phyloP scores from a whole-genome alignment of 2,329 filamentous ascomycete species.

The Claviceps fusiformis region DNA sequence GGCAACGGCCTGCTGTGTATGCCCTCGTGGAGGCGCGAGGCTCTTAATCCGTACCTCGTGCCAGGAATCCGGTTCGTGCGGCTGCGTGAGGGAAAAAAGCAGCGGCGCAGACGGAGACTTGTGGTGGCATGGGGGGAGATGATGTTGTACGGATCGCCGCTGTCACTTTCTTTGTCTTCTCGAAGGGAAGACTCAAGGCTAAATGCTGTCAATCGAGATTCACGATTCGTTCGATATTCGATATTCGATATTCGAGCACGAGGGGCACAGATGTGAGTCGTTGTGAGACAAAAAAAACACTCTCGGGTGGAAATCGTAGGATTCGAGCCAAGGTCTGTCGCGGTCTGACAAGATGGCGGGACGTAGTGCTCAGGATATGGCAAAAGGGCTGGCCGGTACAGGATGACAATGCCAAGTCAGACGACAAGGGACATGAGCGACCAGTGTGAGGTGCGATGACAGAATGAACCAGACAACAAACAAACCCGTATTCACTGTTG shows the following conservation, averaged over 20 bases:
- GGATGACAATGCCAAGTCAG: neutral
- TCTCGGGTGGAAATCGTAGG: neutral
- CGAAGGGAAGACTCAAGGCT: neutral
- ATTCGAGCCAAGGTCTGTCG: neutral
- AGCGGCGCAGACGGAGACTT: neutral
- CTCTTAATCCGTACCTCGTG: neutral
- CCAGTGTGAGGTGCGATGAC: neutral
- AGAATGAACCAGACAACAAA: neutral
- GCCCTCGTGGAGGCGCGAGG: neutral
- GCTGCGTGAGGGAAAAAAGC: neutral
- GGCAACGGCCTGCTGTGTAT: neutral
- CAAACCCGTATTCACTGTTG: neutral
- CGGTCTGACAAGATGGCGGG: neutral
- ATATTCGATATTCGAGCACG: too few species aligned
- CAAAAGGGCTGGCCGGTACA: neutral
- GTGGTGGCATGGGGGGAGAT: neutral
- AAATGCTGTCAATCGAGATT: neutral
- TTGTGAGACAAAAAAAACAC: neutral
- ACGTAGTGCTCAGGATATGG: too few species aligned
- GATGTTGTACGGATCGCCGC: neutral
- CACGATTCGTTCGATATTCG: neutral
- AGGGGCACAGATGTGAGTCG: too few species aligned
- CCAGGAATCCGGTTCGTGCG: neutral
- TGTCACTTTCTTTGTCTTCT: neutral
- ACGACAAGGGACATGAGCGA: neutral